Percentiles rank a stretch among this genome's conserved stretches.
Evolutionary conservation across 257 asterid genomes (phyloP).

Genomic region (Cynanchum wilfordii): DNA sequence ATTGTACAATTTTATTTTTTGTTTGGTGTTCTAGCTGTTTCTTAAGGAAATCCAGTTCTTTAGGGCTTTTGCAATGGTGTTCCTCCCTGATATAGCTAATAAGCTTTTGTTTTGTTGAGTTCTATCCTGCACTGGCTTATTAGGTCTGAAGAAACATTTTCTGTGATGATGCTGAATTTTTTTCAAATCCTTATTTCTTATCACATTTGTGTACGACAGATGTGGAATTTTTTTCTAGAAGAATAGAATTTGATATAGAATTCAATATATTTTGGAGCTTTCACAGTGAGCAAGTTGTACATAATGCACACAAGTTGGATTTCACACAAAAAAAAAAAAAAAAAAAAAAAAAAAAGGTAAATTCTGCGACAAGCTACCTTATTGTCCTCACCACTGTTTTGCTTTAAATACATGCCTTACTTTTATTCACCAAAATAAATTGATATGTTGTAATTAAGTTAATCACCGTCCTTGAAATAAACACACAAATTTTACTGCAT

Average conservation of each 20-base stretch:
- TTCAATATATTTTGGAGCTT: background rate
- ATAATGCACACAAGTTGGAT: background rate
- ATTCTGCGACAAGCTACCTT: background rate
- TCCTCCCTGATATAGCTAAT: background rate
- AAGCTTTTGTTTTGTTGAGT: background rate
- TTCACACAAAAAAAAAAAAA: background rate
- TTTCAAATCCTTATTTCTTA: background rate
- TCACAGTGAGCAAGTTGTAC: background rate
- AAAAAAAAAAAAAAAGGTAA: background rate
- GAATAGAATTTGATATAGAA: background rate
- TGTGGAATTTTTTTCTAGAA: background rate
- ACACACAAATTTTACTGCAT: background rate
- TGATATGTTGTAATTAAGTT: background rate
- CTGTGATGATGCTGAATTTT: background rate
- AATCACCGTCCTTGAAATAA: background rate
- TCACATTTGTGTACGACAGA: background rate
- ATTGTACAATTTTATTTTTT: background rate
- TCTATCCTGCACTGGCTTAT: background rate
- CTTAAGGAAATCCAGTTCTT: background rate
- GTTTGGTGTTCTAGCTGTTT: background rate
- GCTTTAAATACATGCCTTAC: background rate
- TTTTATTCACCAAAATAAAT: background rate
- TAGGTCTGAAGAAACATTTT: too few species aligned
- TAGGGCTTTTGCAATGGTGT: background rate
- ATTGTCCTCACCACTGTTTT: background rate